A percentile compares a stretch with the other conserved stretches of the same genome.
Conservation (phyloP, 2,329 filamentous ascomycete genomes). For the Penicillium sp. region DNA sequence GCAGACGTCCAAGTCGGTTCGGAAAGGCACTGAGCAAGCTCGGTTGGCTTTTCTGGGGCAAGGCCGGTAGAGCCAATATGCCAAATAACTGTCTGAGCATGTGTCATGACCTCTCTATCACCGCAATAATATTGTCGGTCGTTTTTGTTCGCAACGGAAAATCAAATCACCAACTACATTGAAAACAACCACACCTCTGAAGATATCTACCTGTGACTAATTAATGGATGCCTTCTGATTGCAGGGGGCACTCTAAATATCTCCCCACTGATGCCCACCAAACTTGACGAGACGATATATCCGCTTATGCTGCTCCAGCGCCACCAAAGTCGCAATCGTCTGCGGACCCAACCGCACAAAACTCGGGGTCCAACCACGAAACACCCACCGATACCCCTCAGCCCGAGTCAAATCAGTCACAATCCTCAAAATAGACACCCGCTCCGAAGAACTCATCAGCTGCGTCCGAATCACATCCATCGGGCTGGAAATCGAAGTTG, state of each 20-base stretch:
- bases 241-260: neutral
- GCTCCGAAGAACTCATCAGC: slow-evolving; percentile 65
- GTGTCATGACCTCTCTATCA: neutral
- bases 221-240: neutral
- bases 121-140: too few relatives aligned
- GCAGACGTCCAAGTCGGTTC: slow-evolving; percentile 34
- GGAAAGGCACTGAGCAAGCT: slow-evolving; percentile 23
- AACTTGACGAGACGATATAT: slow-evolving; percentile 33
- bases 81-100: neutral
- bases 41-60: slow-evolving; percentile 1
- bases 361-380: slow-evolving; percentile 84
- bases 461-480: slow-evolving; percentile 89
- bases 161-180: too few relatives aligned
- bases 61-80: neutral
- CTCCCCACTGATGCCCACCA: neutral
- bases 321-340: slow-evolving; percentile 84
- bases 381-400: slow-evolving; percentile 80
- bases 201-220: neutral
- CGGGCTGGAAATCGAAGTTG: slow-evolving; percentile 80
- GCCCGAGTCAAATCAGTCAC: slow-evolving; percentile 67
- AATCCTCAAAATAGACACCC: slow-evolving; percentile 57
- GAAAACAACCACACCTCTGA: neutral
- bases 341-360: slow-evolving; percentile 65
- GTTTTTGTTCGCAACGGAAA: too few relatives aligned
- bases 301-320: slow-evolving; percentile 84